These are phyloP conservation scores for Botrytis fragariae DNA, from an alignment of 2,329 filamentous ascomycete genomes.

Conservation along the genomic window DNA sequence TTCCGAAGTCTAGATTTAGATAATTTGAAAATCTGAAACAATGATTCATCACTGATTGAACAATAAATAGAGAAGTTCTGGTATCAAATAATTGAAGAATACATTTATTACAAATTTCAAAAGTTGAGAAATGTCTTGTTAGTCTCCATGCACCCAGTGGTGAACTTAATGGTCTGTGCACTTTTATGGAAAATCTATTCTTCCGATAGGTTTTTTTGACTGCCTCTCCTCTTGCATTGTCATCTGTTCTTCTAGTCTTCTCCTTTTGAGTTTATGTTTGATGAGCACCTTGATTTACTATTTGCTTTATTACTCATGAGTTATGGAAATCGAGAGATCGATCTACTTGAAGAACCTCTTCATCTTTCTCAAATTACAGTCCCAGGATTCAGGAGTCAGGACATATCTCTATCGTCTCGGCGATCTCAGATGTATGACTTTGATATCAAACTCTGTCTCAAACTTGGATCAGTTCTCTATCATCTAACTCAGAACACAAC, in stretches of 20 bases:
- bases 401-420: neutral
- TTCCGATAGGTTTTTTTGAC: conserved; percentile 8
- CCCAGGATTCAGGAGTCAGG: neutral
- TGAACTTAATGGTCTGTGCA: neutral
- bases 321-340: neutral
- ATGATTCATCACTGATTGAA: fast-evolving
- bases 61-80: fast-evolving
- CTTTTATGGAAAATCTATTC: neutral
- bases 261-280: too few species aligned
- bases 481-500: neutral
- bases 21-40: too few species aligned
- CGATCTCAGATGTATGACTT: neutral
- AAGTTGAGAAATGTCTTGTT: neutral
- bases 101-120: neutral
- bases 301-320: too few species aligned
- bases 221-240: neutral
- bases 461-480: neutral
- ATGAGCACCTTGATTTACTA: neutral
- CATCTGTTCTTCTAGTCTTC: neutral
- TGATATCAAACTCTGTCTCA: neutral
- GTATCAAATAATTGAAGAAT: neutral
- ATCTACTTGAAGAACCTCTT: neutral
- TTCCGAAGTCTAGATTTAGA: too few species aligned
- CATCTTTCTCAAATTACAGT: neutral
- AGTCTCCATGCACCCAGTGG: neutral